Evolutionary conservation across 306 rosid genomes (phyloP), one percentile per base, ranked within the genome.

Genomic region (Pyrus betulifolia): DNA sequence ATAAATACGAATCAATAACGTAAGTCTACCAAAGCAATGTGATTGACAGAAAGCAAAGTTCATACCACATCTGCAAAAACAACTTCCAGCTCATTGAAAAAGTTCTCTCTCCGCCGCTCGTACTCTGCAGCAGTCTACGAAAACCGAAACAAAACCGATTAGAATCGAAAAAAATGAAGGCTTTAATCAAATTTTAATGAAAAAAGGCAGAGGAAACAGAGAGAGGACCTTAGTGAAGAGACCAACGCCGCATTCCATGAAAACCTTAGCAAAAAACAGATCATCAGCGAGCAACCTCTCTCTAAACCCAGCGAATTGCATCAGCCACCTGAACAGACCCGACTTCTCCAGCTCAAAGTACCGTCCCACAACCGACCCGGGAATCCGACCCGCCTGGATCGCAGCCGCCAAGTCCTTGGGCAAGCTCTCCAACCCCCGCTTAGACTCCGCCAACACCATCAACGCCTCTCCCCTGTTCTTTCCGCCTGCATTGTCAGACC

Each of bases 41-140:
- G 70, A 64, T 8, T 33, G 57, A 18, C 17, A 58, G 14, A 67
- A 70, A 21, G 70, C 5, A 25, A 80, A 27, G 83, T 57, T 27
- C 89, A 74, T 94, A 95, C 98, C 96, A 95, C 98, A 78, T 95
- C 98, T 2, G 96, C 95, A 58, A 95, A 88, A 62, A 95, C 98
- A 77, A 95, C 85, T 83, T 95, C 98, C 14, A 95, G 85, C 89
- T 95, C 98, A 3, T 95, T 79, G 86, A 95, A 95, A 78, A 95
- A 95, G n/a, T 95, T 92, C 33, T 95, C 97, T 80, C 89, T 77
- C 61, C 98, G 86, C 10, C 85, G 83, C 22, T 89, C 86, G 79
- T 94, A 94, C 87, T 94, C 98, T 35, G 98, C 98, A 75, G 98
- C 98, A 78, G 98, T 94, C 98, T 94, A 82, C 42, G 6, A 69